Base-by-base conservation (phyloP, 495 filamentous ascomycete genomes). In the Hyaloscypha variabilis region DNA sequence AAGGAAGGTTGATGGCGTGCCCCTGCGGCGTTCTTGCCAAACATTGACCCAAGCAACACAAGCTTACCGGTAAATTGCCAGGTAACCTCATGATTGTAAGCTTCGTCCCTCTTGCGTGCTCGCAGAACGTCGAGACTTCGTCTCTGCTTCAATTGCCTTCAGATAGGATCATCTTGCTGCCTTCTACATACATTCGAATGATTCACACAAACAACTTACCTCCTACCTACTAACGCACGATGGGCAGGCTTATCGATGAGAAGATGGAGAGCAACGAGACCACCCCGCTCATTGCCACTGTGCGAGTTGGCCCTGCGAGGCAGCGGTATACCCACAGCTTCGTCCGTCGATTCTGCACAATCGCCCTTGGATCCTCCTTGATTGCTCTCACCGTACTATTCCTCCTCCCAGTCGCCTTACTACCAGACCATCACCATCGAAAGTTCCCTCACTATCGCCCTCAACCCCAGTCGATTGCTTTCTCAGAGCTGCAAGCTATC, bases 271-370 rank as follows among this genome's bases (percentile, higher is more conserved):
- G 42, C 65, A 78, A 76, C 36, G 90, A 91, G 67, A 74, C 73
- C 23, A 88, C 87, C 21, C 89, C 88, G 29, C 79, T 91, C 67
- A 77, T 91, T 60, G 73, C 79, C 60, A 83, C 83, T 26, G 85
- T 90, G 50, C 77, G 74, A 26, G 80, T 87, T 21, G 76, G 71
- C 30, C 73, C 78, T 6, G 77, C 75, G 19, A 89, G 83, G 39
- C 84, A 80, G 66, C 86, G 88, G 53, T 92, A 93, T 71, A 82
- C 83, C 23, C 91, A 92, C 73, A 83, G 85, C 69, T 79, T 81
- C 19, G 68, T 93, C 34, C 89, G 91, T 61, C 88, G 87, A 57
- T 86, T 90, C 73, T 95, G 90, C 77, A 92, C 87, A 58, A 79
- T 89, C 57, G 79, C 83, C 19, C 77, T 94, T 13, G 72, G 79